Conservation (phyloP, 2,329 filamentous ascomycete genomes). For the Coleophoma eucalyptorum region DNA sequence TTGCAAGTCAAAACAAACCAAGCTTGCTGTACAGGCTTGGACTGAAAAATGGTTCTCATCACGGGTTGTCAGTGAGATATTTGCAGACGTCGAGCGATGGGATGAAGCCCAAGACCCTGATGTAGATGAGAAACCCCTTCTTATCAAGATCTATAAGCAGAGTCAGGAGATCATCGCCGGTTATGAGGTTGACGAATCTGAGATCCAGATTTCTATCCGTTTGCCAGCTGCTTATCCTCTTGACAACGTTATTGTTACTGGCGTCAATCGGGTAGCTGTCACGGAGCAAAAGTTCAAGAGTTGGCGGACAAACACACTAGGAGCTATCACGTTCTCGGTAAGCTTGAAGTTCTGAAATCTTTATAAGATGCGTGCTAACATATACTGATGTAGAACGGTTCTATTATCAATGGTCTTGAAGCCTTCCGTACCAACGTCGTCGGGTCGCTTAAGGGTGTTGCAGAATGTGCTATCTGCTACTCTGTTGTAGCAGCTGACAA, state of each 20-base stretch:
- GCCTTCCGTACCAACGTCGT: slow-evolving; percentile 85
- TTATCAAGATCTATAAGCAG: slow-evolving; percentile 67
- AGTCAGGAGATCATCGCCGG: slow-evolving; percentile 76
- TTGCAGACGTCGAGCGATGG: slow-evolving; percentile 69
- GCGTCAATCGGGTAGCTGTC: slow-evolving; percentile 80
- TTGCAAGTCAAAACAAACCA: slow-evolving; percentile 76
- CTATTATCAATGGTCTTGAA: slow-evolving; percentile 79
- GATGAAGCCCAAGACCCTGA: slow-evolving; percentile 46
- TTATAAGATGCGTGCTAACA: not conserved
- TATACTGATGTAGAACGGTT: slow-evolving; percentile 58
- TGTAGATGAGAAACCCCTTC: slow-evolving; percentile 51
- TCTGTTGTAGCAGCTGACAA: slow-evolving; percentile 86
- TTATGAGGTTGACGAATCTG: slow-evolving; percentile 85
- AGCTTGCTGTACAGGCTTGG: slow-evolving; percentile 76
- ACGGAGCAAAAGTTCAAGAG: slow-evolving; percentile 89
- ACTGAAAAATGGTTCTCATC: slow-evolving; percentile 80
- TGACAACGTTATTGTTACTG: slow-evolving; percentile 69
- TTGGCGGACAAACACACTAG: slow-evolving; percentile 85
- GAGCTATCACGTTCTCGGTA: slow-evolving; percentile 85
- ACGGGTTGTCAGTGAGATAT: slow-evolving; percentile 59
- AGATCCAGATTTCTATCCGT: slow-evolving; percentile 76
- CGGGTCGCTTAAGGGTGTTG: slow-evolving; percentile 86
- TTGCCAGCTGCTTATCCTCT: slow-evolving; percentile 82
- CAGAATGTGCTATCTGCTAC: slow-evolving; percentile 96
- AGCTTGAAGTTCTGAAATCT: slow-evolving; percentile 17